A percentile compares a stretch with the other conserved stretches of the same genome.
These are phyloP conservation scores for Teunomyces barrocoloradensis DNA, from an alignment of 805 yeast species.

Conservation along the genomic window DNA sequence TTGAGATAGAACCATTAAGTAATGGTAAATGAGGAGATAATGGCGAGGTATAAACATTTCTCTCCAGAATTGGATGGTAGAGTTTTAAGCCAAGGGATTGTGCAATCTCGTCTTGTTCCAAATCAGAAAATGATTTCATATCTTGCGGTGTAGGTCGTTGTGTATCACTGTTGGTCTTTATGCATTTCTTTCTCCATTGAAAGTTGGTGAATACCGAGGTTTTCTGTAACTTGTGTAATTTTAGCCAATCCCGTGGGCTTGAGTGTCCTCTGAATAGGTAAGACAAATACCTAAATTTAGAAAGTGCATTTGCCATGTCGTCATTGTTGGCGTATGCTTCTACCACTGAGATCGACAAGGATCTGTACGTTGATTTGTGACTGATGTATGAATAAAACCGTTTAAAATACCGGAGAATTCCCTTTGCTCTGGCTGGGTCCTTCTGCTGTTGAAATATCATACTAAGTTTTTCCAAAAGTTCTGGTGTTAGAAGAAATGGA, in stretches of 20 bases:
- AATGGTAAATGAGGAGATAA: conserved; percentile 20
- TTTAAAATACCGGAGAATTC: conserved; percentile 33
- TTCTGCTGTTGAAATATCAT: conserved; percentile 26
- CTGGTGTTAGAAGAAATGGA: conserved; percentile 35
- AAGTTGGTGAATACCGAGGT: conserved; percentile 15
- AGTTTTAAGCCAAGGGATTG: conserved; percentile 2
- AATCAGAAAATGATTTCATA: conserved; percentile 8
- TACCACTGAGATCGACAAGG: conserved; percentile 25
- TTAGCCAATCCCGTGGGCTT: conserved; percentile 11
- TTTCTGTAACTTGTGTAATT: conserved; percentile 9
- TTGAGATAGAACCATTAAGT: conserved; percentile 24
- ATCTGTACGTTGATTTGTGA: conserved; percentile 26
- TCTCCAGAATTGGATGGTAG: conserved; percentile 25
- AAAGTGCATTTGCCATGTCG: conserved; percentile 20
- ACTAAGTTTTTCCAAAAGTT: conserved; percentile 23
- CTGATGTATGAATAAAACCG: conserved; percentile 35
- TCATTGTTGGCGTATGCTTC: conserved; percentile 28
- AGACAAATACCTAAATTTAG: conserved; percentile 20
- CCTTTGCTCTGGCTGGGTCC: conserved; percentile 25
- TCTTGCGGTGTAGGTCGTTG: conserved; percentile 3
- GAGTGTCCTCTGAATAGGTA: conserved; percentile 18
- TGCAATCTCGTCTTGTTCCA: conserved; percentile 5
- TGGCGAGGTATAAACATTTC: conserved; percentile 26
- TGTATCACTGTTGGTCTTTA: conserved; percentile 13
- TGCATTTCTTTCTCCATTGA: conserved; percentile 23